phyloP scores from a whole-genome alignment of 345 rosid species.

The Euphorbia tirucalli region DNA sequence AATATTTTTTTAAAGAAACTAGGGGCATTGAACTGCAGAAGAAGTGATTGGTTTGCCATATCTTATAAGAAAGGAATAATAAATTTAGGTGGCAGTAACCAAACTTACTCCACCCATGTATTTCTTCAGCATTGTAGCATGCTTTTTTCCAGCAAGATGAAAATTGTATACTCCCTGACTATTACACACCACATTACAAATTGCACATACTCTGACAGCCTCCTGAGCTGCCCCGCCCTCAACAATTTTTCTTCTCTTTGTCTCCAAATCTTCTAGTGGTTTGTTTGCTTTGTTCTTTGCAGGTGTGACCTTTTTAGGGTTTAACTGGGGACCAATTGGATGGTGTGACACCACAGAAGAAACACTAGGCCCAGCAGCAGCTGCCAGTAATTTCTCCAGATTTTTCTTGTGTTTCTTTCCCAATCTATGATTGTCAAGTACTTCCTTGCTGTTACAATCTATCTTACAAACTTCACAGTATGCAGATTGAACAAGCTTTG shows the following conservation, averaged over 20 bases:
- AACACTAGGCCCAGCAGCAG: slow-evolving; percentile 7
- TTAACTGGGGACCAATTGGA: slow-evolving; percentile 32
- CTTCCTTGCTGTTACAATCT: slow-evolving; percentile 34
- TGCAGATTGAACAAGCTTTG: slow-evolving; percentile 24
- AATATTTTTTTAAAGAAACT: no score
- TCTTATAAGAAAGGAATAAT: background rate
- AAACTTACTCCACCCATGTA: slow-evolving; percentile 4
- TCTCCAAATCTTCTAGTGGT: slow-evolving; percentile 32
- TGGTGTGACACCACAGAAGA: slow-evolving; percentile 10
- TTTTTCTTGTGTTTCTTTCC: slow-evolving; percentile 34
- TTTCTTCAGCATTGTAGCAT: slow-evolving; percentile 40
- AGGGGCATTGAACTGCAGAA: background rate
- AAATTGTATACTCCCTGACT: slow-evolving; percentile 28
- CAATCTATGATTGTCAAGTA: slow-evolving; percentile 25
- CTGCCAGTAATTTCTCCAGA: slow-evolving; percentile 25
- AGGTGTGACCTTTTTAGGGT: slow-evolving; percentile 20
- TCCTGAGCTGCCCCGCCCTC: slow-evolving; percentile 36
- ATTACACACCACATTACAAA: slow-evolving; percentile 48
- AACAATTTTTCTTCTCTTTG: slow-evolving; percentile 35
- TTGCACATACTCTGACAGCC: slow-evolving; percentile 37
- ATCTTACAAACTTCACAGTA: slow-evolving; percentile 29
- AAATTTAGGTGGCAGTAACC: slow-evolving; percentile 11
- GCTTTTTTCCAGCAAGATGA: slow-evolving; percentile 50
- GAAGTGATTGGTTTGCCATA: background rate
- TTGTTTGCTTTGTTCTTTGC: slow-evolving; percentile 30